These are phyloP conservation scores for Nepenthes gracilis DNA, from an alignment of 148 eudicot species.

Conservation along the genomic window DNA sequence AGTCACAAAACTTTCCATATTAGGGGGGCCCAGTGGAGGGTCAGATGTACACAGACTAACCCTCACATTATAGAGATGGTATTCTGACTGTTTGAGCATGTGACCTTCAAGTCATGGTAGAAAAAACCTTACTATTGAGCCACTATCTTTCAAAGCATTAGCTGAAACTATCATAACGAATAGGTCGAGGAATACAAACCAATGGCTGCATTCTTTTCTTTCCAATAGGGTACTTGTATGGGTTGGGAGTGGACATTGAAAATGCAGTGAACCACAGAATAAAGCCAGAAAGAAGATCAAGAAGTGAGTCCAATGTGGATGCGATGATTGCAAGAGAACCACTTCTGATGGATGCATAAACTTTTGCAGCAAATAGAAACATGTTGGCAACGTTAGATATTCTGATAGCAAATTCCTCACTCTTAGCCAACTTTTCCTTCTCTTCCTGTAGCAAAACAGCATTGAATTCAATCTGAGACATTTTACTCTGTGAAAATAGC, in stretches of 20 bases:
- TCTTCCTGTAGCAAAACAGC: slow-evolving; percentile 42
- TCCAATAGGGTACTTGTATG: slow-evolving; percentile 79
- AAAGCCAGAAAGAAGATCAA: slow-evolving; percentile 78
- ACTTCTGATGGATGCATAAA: slow-evolving; percentile 62
- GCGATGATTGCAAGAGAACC: slow-evolving; percentile 81
- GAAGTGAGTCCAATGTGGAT: slow-evolving; percentile 77
- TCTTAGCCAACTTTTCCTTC: slow-evolving; percentile 52
- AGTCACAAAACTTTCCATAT: no score
- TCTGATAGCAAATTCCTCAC: slow-evolving; percentile 69
- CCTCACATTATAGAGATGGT: no score
- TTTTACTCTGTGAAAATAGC: not conserved
- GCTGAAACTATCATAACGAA: no score
- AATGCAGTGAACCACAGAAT: slow-evolving; percentile 86
- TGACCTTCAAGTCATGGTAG: no score
- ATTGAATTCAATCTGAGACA: not conserved
- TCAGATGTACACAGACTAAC: no score
- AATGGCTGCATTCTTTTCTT: slow-evolving; percentile 89
- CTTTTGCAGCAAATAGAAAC: slow-evolving; percentile 71
- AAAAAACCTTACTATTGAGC: no score
- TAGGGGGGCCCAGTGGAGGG: no score
- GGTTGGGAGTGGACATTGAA: slow-evolving; percentile 78
- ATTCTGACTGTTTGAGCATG: no score
- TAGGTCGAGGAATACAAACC: slow-evolving; percentile 19
- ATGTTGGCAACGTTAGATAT: slow-evolving; percentile 73
- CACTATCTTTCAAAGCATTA: no score